These are phyloP conservation scores for Acacia acuminata DNA, from an alignment of 306 rosid genomes.

Conservation along the genomic window DNA sequence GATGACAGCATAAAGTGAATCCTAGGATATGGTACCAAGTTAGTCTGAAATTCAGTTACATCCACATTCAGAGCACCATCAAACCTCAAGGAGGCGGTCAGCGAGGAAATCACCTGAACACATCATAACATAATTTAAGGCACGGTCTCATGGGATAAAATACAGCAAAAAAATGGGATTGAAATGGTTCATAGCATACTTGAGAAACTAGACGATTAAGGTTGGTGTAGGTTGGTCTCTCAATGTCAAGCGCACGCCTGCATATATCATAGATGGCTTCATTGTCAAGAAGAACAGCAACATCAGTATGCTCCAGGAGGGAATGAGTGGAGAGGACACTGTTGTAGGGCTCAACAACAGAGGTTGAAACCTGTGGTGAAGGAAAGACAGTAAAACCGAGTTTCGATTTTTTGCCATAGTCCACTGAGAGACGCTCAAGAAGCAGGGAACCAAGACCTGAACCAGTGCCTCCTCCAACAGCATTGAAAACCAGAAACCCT, in stretches of 20 bases:
- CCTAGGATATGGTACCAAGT: conserved; percentile 83
- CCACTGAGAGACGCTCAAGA: conserved; percentile 73
- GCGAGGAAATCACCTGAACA: conserved; percentile 73
- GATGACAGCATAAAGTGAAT: conserved; percentile 94
- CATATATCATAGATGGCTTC: conserved; percentile 87
- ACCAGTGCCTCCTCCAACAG: conserved; percentile 88
- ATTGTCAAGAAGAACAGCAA: conserved; percentile 70
- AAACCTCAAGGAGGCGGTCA: conserved; percentile 78
- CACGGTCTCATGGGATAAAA: background rate
- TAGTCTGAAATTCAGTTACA: conserved; percentile 86
- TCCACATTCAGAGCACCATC: conserved; percentile 90
- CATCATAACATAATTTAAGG: background rate
- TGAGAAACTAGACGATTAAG: conserved; percentile 84
- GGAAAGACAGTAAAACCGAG: conserved; percentile 86
- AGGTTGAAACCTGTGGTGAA: conserved; percentile 89
- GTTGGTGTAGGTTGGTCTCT: conserved; percentile 84
- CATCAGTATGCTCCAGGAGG: conserved; percentile 85
- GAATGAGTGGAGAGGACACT: conserved; percentile 91
- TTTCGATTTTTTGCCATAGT: conserved; percentile 58
- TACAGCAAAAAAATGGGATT: background rate
- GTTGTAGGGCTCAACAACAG: conserved; percentile 92
- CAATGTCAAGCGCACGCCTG: conserved; percentile 85
- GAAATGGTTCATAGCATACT: conserved; percentile 37
- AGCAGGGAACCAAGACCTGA: conserved; percentile 87
- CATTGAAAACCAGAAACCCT: conserved; percentile 81